phyloP scores from a whole-genome alignment of 164 flowering plant species.

The Warburgia ugandensis region DNA sequence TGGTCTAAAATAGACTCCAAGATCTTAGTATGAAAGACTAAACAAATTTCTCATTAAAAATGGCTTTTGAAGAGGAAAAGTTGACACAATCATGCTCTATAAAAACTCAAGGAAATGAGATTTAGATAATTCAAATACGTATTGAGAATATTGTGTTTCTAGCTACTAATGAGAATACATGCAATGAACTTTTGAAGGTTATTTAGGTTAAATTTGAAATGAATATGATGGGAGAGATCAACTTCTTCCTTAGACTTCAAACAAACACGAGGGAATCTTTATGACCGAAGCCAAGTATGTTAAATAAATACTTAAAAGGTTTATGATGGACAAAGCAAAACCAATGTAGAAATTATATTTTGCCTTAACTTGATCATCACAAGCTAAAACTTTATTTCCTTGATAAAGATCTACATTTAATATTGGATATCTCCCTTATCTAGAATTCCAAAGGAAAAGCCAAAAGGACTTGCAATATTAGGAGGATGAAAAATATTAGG shows the following conservation, averaged over 20 bases:
- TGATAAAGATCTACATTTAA: too few relatives aligned
- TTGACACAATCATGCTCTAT: background rate
- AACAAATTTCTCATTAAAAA: background rate
- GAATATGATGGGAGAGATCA: background rate
- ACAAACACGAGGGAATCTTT: background rate
- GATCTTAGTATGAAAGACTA: background rate
- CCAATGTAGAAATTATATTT: too few relatives aligned
- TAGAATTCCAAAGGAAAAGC: too few relatives aligned
- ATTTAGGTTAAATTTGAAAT: background rate
- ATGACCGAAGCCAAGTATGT: background rate
- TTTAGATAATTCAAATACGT: too few relatives aligned
- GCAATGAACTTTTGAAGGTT: background rate
- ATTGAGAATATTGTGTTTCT: background rate
- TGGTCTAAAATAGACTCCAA: background rate
- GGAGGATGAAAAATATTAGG: too few relatives aligned
- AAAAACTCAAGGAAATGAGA: background rate
- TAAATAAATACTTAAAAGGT: background rate
- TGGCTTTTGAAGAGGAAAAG: background rate
- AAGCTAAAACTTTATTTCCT: too few relatives aligned
- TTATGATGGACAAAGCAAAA: background rate
- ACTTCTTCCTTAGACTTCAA: background rate
- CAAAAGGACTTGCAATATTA: too few relatives aligned
- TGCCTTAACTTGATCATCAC: too few relatives aligned
- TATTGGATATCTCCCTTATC: too few relatives aligned
- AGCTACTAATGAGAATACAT: background rate